Percentiles rank a stretch among this genome's conserved stretches.
These are phyloP conservation scores for Trypanosoma lewisi DNA, from an alignment of 208 protist genomes.

Conservation along the genomic window DNA sequence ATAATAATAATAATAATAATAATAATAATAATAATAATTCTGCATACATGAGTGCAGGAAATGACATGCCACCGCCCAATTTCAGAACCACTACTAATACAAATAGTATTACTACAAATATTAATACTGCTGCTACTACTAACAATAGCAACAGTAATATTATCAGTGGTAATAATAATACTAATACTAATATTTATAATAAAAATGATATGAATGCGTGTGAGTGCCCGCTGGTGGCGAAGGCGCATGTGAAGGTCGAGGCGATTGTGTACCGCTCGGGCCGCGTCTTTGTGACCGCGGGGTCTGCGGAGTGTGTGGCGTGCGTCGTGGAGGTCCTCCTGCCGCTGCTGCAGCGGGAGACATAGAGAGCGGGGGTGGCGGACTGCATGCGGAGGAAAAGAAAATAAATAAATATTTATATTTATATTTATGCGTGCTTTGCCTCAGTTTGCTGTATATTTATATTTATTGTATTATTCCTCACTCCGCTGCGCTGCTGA, in stretches of 20 bases:
- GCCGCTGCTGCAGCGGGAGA: slow-evolving; percentile 13
- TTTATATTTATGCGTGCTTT: background rate
- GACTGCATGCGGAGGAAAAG: too few relatives aligned
- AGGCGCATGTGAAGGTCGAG: slow-evolving; percentile 24
- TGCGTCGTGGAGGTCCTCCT: slow-evolving; percentile 26
- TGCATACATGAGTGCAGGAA: too few relatives aligned
- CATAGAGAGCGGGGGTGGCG: background rate
- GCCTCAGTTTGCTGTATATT: too few relatives aligned
- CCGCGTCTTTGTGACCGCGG: slow-evolving; percentile 14
- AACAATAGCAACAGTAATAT: background rate
- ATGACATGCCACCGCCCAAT: too few relatives aligned
- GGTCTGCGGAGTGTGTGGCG: slow-evolving; percentile 16
- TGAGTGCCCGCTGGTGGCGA: slow-evolving; percentile 19
- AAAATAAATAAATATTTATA: background rate
- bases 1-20: too few relatives aligned
- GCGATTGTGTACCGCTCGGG: slow-evolving; percentile 16
- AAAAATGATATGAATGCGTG: too few relatives aligned
- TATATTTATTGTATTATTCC: too few relatives aligned
- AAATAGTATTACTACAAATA: background rate
- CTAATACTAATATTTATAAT: background rate
- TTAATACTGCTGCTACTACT: background rate
- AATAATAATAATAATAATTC: too few relatives aligned
- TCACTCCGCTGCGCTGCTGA: too few relatives aligned
- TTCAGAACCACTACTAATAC: background rate
- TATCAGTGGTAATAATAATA: background rate